Percentiles rank a stretch among this genome's conserved stretches.
Evolutionary conservation across 1,284 basidiomycete species (phyloP).

Genomic region (Trametes pubescens): DNA sequence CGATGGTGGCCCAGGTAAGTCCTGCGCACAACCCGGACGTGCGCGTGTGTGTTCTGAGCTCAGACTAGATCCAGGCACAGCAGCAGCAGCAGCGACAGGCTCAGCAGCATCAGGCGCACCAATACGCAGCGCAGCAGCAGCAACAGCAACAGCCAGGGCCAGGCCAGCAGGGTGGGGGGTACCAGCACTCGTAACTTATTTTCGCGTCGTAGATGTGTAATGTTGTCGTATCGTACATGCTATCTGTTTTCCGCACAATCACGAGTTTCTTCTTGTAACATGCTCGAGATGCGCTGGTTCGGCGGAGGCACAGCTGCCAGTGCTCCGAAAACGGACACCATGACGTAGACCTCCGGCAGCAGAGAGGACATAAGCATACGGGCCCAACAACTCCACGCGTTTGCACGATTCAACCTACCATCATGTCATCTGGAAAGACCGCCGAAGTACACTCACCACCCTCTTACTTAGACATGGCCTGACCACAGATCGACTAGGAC

Average conservation of each 20-base stretch:
- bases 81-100: slow-evolving; percentile 30
- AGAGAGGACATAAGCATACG: background rate
- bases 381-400: background rate
- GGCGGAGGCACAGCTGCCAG: background rate
- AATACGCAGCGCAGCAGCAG: slow-evolving; percentile 30
- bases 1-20: slow-evolving; percentile 29
- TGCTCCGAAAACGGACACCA: slow-evolving; percentile 1
- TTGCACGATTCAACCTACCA: slow-evolving; percentile 1
- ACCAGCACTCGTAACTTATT: slow-evolving; percentile 25
- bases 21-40: too few relatives aligned
- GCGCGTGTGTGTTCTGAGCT: background rate
- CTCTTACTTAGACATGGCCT: too few relatives aligned
- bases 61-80: slow-evolving; percentile 15
- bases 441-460: slow-evolving; percentile 33
- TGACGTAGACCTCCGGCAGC: slow-evolving; percentile 12
- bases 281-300: background rate
- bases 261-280: background rate
- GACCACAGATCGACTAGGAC: slow-evolving; percentile 33
- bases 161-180: slow-evolving; percentile 22
- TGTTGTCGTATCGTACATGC: slow-evolving; percentile 13
- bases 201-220: slow-evolving; percentile 7
- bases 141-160: slow-evolving; percentile 32
- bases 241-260: slow-evolving; percentile 6
- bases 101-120: slow-evolving; percentile 25
- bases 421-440: slow-evolving; percentile 40